Conservation (phyloP, 768 basidiomycete species). For the Leucocoprinus leucothites region DNA sequence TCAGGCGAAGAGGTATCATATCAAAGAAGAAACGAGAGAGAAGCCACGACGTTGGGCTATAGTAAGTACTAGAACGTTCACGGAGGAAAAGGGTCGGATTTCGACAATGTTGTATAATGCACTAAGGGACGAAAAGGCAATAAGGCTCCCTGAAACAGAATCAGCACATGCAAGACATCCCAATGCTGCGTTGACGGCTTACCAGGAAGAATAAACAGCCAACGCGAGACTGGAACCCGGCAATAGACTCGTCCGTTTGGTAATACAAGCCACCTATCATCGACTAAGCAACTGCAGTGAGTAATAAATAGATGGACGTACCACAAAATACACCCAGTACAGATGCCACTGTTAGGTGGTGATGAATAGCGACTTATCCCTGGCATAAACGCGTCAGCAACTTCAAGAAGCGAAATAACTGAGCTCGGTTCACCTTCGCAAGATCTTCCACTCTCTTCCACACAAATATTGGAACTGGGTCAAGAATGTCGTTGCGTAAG, state of each 20-base stretch:
- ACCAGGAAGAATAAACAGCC: constrained; percentile 94
- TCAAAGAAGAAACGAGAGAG: constrained; percentile 88
- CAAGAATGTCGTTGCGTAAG: constrained; percentile 76
- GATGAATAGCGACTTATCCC: constrained; percentile 80
- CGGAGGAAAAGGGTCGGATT: constrained; percentile 85
- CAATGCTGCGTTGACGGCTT: constrained; percentile 16
- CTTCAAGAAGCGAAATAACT: neutral
- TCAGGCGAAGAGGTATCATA: constrained; percentile 80
- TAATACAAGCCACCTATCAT: constrained; percentile 78
- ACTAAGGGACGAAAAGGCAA: constrained; percentile 89
- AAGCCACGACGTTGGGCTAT: constrained; percentile 90
- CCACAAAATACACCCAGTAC: constrained; percentile 86
- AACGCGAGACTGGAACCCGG: constrained; percentile 92
- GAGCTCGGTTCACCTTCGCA: constrained; percentile 47
- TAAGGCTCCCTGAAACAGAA: constrained; percentile 66
- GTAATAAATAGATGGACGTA: constrained; percentile 25
- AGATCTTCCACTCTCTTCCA: constrained; percentile 81
- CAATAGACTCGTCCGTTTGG: constrained; percentile 74
- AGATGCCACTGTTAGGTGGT: constrained; percentile 72
- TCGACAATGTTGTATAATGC: constrained; percentile 88
- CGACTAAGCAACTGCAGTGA: neutral
- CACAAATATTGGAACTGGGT: constrained; percentile 85
- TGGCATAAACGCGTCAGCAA: constrained; percentile 18
- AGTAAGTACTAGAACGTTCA: constrained; percentile 82
- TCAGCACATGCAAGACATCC: constrained; percentile 10